Evolutionary conservation across 225 moss, liverwort and hornwort genomes (phyloP).

Genomic region (Pseudoscleropodium purum): DNA sequence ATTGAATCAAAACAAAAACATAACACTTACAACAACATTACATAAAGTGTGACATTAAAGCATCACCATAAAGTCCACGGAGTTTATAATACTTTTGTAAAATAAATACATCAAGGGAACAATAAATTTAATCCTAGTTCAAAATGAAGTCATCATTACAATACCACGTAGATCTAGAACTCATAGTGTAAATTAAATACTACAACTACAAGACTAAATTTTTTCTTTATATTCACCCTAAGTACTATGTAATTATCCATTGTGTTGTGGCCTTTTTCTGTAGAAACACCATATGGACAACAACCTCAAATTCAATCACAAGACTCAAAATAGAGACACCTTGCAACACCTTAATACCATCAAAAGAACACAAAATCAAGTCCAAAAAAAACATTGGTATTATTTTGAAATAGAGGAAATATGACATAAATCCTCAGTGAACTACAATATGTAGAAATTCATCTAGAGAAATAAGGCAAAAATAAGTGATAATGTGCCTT

Average conservation of each 20-base stretch:
- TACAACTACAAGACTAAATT: background rate
- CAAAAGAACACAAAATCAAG: accelerated
- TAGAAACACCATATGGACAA: background rate
- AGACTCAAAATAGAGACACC: accelerated
- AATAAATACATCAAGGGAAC: background rate
- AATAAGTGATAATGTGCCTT: background rate
- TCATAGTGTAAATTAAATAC: background rate
- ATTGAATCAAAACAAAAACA: background rate
- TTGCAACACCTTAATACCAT: too few species aligned
- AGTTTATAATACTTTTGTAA: background rate
- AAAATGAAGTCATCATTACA: background rate
- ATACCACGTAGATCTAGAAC: background rate
- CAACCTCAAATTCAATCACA: background rate
- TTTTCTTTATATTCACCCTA: background rate
- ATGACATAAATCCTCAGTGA: accelerated
- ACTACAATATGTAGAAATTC: accelerated
- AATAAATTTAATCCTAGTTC: background rate
- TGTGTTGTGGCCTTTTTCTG: accelerated
- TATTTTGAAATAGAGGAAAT: too few species aligned
- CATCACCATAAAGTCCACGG: background rate
- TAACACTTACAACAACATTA: background rate
- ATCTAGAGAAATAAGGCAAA: accelerated
- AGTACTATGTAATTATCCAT: background rate
- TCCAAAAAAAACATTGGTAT: background rate
- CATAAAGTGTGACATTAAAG: accelerated